These are phyloP conservation scores for Carex pumila DNA, from an alignment of 176 grass and related monocot genomes.

Conservation along the genomic window DNA sequence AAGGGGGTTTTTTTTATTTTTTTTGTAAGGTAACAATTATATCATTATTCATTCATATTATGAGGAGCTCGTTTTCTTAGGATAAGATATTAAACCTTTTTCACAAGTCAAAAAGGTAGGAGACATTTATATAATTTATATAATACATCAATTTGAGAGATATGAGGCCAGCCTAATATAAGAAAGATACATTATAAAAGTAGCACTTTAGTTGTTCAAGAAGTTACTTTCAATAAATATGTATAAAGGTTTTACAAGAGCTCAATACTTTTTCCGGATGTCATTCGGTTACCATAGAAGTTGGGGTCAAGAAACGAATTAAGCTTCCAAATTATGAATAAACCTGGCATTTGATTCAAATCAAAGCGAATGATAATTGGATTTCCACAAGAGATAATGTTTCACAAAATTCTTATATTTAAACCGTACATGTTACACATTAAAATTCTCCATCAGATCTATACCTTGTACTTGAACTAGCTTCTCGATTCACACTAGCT, in stretches of 20 bases:
- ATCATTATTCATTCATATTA: too few relatives aligned
- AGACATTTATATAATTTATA: not conserved
- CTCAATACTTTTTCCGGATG: too few relatives aligned
- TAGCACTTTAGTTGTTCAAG: not conserved
- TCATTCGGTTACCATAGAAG: too few relatives aligned
- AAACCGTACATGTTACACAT: not conserved
- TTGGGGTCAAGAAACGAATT: not conserved
- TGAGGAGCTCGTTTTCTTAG: too few relatives aligned
- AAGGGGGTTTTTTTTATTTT: not conserved
- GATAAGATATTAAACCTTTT: too few relatives aligned
- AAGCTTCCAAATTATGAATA: not conserved
- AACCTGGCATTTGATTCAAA: not conserved
- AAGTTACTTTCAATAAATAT: constrained; percentile 4
- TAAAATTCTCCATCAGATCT: not conserved
- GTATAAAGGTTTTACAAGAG: not conserved
- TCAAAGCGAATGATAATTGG: not conserved
- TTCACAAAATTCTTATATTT: not conserved
- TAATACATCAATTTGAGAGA: not conserved
- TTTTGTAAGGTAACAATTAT: too few relatives aligned
- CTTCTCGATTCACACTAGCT: not conserved
- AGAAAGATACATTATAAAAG: not conserved
- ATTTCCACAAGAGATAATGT: not conserved
- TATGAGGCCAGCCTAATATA: not conserved
- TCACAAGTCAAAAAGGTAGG: not conserved
- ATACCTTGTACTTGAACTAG: not conserved